Base-by-base conservation (phyloP, 108 stramenopile species). In the Nitzschia putrida region DNA sequence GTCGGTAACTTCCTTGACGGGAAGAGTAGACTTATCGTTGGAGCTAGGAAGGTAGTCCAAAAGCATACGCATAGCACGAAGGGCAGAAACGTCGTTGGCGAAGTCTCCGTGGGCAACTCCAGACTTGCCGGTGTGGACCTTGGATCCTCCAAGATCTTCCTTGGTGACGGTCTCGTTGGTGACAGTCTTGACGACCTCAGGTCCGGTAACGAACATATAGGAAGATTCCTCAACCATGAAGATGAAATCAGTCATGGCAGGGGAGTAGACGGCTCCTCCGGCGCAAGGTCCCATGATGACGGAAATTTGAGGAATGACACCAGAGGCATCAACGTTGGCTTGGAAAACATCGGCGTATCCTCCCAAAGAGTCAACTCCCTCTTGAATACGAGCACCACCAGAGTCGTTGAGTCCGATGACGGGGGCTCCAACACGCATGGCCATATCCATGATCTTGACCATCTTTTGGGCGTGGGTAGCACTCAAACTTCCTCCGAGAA, bases 191-290 rank as follows among this genome's bases (percentile, higher is more conserved):
- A 99, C 99, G 2, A 99, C 99, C 53, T 98, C 96, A 0, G 99
- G 99, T 7, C 98, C 99, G 10, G 99, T 99, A 22, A 99, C 98
- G 70, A 99, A 99, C 98, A 98, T 98, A 84, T 98, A 97, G 21
- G 87, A 89, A 2, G 97, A 89, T 14, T 90, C 61, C 61, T 93
- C 91, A 5, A 98, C 96, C 99, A 99, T 99, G 84, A 98, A 97
- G 26, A 97, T 97, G 49, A 99, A 99, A 74, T 99, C 99, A 8
- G 99, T 99, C 96, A 99, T 98, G 59, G 98, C 99, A 0, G 99
- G 99, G 53, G 89, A 92, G 78, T 99, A 99, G 12, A 99, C 99
- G 23, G 95, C 97, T 41, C 90, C 90, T 18, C 80, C 80, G 20
- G 80, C 80, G 53, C 80, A 81, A 0, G 80, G 80, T 16, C 98